These are phyloP conservation scores for Marchantia paleacea DNA, from an alignment of 225 moss, liverwort and hornwort species.

Conservation along the genomic window DNA sequence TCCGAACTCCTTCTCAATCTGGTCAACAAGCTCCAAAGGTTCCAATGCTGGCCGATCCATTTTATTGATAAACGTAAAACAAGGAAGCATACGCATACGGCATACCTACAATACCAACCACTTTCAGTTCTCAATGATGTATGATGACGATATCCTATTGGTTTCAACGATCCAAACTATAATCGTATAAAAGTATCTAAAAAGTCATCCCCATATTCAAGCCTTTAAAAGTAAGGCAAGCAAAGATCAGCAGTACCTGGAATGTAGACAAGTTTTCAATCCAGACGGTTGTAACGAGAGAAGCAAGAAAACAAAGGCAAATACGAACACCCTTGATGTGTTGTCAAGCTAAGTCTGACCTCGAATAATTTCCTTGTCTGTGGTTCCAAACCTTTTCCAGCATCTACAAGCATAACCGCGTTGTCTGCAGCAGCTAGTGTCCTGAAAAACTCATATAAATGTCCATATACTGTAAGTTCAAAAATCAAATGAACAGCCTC, in stretches of 20 bases:
- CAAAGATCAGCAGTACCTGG: no score
- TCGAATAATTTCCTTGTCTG: slow-evolving; percentile 96
- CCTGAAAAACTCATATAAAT: slow-evolving; percentile 30
- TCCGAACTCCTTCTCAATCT: slow-evolving; percentile 87
- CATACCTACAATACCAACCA: slow-evolving; percentile 56
- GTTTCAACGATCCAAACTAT: no score
- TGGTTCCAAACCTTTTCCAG: slow-evolving; percentile 93
- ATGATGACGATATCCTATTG: no score
- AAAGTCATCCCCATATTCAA: no score
- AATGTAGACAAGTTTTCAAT: no score
- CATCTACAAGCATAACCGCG: slow-evolving; percentile 93
- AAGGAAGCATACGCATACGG: slow-evolving; percentile 92
- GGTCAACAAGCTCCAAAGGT: slow-evolving; percentile 92
- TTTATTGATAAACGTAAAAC: slow-evolving; percentile 95
- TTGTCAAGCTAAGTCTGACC: slow-evolving; percentile 34
- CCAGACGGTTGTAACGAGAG: background rate
- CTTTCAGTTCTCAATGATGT: background rate
- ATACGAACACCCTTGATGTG: background rate
- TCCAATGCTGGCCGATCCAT: slow-evolving; percentile 97
- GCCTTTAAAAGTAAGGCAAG: no score
- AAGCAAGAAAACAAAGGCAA: background rate
- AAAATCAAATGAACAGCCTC: background rate
- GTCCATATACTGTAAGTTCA: background rate
- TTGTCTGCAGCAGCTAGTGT: slow-evolving; percentile 97
- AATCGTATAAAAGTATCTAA: no score